These are phyloP conservation scores for Helianthus tuberosus DNA, from an alignment of 129 eudicot genomes.

Conservation along the genomic window DNA sequence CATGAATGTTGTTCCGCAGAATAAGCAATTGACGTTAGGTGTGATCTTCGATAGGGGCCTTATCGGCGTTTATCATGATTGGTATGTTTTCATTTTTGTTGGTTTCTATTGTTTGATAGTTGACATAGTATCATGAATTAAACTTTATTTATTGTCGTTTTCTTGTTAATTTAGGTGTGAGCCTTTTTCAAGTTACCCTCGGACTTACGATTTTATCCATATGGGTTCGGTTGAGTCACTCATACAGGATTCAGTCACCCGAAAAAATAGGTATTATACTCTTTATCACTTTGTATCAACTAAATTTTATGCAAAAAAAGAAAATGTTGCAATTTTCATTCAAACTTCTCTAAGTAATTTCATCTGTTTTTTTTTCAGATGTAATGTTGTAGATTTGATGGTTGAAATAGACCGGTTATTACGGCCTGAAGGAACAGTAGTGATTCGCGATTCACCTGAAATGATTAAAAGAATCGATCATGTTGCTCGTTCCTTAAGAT, in stretches of 20 bases:
- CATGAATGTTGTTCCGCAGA: constrained; percentile 91
- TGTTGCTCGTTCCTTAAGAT: constrained; percentile 57
- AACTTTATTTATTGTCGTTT: background rate
- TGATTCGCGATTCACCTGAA: constrained; percentile 73
- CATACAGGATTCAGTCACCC: constrained; percentile 59
- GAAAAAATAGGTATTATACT: constrained; percentile 61
- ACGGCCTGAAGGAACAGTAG: constrained; percentile 81
- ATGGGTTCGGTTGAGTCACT: constrained; percentile 68
- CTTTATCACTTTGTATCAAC: background rate
- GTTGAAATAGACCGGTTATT: constrained; percentile 80
- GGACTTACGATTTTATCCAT: constrained; percentile 89
- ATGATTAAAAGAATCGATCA: constrained; percentile 58
- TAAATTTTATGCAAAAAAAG: background rate
- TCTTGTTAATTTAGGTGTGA: constrained; percentile 67
- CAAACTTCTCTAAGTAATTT: background rate
- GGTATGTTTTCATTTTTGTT: constrained; percentile 58
- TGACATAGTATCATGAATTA: background rate
- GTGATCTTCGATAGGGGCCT: constrained; percentile 89
- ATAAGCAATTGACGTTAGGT: constrained; percentile 66
- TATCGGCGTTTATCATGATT: constrained; percentile 90
- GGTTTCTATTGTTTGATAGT: too few relatives aligned
- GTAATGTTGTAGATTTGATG: constrained; percentile 75
- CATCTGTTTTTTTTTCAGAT: constrained; percentile 47
- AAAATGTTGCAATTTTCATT: background rate
- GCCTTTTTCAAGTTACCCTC: constrained; percentile 96